A percentile compares a stretch with the other conserved stretches of the same genome.
phyloP scores from a whole-genome alignment of 1,284 basidiomycete species.

The Pseudozyma flocculosa region DNA sequence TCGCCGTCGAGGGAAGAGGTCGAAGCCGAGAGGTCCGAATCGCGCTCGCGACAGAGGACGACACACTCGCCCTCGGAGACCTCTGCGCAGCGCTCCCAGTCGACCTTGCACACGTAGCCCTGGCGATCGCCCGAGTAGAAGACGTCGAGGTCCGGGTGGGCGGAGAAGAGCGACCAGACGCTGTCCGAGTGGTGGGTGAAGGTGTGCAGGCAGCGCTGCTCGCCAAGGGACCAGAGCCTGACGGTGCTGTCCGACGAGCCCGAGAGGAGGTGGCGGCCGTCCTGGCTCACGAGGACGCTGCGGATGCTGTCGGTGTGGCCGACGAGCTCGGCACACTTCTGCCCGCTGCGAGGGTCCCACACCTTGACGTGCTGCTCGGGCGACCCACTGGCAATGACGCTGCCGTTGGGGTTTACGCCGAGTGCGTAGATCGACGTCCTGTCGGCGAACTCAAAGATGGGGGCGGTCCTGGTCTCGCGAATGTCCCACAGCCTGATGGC shows the following conservation, averaged over 20 bases:
- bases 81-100: conserved; percentile 77
- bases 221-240: conserved; percentile 89
- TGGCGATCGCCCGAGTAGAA: conserved; percentile 96
- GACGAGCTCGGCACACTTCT: conserved; percentile 44
- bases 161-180: conserved; percentile 88
- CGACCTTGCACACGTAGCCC: conserved; percentile 84
- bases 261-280: conserved; percentile 69
- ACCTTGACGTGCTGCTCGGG: conserved; percentile 85
- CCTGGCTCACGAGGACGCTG: conserved; percentile 81
- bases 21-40: too few species aligned
- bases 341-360: conserved; percentile 77
- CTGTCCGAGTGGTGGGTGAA: conserved; percentile 94
- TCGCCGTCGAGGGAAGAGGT: too few species aligned
- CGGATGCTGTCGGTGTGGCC: conserved; percentile 97
- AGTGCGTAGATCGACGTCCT: conserved; percentile 57
- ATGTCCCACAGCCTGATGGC: conserved; percentile 83
- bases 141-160: conserved; percentile 80
- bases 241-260: conserved; percentile 66
- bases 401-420: conserved; percentile 69
- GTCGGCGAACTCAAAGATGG: conserved; percentile 42
- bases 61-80: conserved; percentile 85
- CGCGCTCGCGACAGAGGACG: conserved; percentile 63
- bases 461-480: conserved; percentile 41
- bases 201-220: conserved; percentile 87
- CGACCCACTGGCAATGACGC: conserved; percentile 80